Evolutionary conservation across 2,329 filamentous ascomycete genomes (phyloP).

Genomic region (Phyllosticta citrichinensis): DNA sequence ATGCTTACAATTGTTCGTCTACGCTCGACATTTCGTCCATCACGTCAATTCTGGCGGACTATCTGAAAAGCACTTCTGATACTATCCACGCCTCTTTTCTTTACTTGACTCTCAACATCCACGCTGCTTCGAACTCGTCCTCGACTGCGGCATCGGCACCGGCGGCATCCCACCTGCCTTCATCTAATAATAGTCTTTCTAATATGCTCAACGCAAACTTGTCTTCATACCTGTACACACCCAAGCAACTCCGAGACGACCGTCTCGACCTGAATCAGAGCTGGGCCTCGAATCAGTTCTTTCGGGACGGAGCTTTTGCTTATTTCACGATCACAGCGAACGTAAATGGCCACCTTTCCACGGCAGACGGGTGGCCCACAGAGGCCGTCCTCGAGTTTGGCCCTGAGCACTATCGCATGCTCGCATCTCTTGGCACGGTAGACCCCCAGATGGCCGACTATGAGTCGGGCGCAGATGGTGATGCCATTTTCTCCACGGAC

Average conservation of each 20-base stretch:
- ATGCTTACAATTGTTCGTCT: conserved; percentile 44
- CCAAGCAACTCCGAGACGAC: conserved; percentile 38
- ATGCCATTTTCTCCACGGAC: conserved; percentile 40
- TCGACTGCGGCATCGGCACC: conserved; percentile 34
- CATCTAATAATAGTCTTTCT: conserved; percentile 34
- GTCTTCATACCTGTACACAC: conserved; percentile 45
- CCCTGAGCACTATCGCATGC: conserved; percentile 40
- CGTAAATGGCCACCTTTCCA: conserved; percentile 30
- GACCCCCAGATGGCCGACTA: conserved; percentile 49
- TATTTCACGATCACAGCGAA: conserved; percentile 13
- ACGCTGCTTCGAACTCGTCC: conserved; percentile 37
- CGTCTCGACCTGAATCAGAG: conserved; percentile 47
- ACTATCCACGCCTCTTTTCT: conserved; percentile 45
- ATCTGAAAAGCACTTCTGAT: conserved; percentile 43
- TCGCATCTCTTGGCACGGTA: conserved; percentile 46
- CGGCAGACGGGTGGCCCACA: conserved; percentile 54
- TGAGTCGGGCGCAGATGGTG: conserved; percentile 41
- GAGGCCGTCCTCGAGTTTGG: conserved; percentile 46
- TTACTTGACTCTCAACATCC: conserved; percentile 49
- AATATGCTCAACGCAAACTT: conserved; percentile 39
- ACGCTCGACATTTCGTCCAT: conserved; percentile 42
- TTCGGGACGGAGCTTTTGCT: neutral
- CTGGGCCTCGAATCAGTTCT: conserved; percentile 39
- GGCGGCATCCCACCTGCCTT: conserved; percentile 36
- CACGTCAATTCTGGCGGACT: conserved; percentile 40